Percentiles rank a stretch among this genome's conserved stretches.
These are phyloP conservation scores for Ascochyta viciae-villosae DNA, from an alignment of 2,329 filamentous ascomycete genomes.

Conservation along the genomic window DNA sequence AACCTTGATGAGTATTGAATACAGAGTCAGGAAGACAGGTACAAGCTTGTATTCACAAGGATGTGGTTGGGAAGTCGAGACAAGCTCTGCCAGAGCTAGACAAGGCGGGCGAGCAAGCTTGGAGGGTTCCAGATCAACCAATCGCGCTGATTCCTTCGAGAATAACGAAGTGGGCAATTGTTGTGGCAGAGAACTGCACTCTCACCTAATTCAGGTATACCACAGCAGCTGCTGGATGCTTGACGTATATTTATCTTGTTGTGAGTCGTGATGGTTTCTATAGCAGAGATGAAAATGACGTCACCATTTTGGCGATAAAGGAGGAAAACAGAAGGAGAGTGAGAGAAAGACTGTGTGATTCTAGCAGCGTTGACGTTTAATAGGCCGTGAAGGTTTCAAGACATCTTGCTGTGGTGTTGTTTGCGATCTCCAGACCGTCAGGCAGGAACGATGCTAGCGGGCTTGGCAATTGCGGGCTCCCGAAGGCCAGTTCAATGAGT, in stretches of 20 bases:
- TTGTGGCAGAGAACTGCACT: too few relatives aligned
- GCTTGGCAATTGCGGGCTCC: conserved; percentile 15
- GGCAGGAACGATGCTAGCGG: neutral
- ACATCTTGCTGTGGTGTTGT: neutral
- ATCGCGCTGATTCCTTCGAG: neutral
- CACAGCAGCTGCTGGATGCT: neutral
- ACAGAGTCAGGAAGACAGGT: neutral
- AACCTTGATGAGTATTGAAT: neutral
- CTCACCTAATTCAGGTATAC: too few relatives aligned
- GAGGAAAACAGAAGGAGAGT: neutral
- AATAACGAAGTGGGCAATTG: neutral
- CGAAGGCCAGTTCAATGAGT: conserved; percentile 11
- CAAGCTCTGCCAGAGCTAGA: conserved; percentile 10
- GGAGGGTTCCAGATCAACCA: neutral
- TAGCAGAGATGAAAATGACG: neutral
- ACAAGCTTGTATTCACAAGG: neutral
- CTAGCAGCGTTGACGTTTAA: neutral
- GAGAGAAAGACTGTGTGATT: neutral
- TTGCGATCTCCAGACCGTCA: neutral
- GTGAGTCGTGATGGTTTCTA: too few relatives aligned
- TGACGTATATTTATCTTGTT: neutral
- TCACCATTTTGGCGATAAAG: neutral
- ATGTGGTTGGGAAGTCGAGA: neutral
- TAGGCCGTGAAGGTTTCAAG: neutral
- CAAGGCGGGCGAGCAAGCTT: conserved; percentile 13